Conservation (phyloP, 768 basidiomycete species). For the Sporobolomyces pararoseus region DNA sequence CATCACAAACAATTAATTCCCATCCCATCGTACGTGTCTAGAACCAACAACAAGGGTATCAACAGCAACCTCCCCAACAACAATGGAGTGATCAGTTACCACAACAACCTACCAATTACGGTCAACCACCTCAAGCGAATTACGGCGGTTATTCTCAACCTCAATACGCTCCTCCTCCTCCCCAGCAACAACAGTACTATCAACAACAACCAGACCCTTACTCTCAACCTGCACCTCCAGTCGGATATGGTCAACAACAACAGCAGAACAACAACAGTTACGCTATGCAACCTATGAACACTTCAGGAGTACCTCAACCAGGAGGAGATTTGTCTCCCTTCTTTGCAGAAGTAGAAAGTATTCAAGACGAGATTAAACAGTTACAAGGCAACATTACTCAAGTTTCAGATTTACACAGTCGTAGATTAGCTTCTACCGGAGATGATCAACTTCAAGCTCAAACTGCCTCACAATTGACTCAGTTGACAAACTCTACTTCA, state of each 20-base stretch:
- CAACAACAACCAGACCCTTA: neutral
- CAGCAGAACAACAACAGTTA: constrained; percentile 9
- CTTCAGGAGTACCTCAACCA: constrained; percentile 19
- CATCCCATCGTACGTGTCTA: too few relatives aligned
- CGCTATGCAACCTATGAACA: constrained; percentile 36
- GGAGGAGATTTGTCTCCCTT: constrained; percentile 33
- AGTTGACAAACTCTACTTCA: constrained; percentile 44
- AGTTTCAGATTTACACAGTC: constrained; percentile 48
- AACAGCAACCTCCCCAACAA: constrained; percentile 4
- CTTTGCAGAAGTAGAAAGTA: constrained; percentile 42
- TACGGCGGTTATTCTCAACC: constrained; percentile 28
- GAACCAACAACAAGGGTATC: constrained; percentile 22
- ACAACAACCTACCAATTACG: constrained; percentile 23
- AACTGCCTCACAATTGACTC: constrained; percentile 42
- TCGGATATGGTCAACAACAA: constrained; percentile 8
- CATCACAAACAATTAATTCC: neutral
- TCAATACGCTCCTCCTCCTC: constrained; percentile 4
- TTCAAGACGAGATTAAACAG: constrained; percentile 41
- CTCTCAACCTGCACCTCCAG: constrained; percentile 9
- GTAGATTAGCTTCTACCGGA: constrained; percentile 47
- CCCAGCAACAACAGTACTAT: constrained; percentile 5
- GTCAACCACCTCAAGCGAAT: constrained; percentile 2
- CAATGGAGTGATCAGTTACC: constrained; percentile 11
- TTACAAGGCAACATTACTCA: constrained; percentile 43
- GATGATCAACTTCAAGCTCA: constrained; percentile 40